Evolutionary conservation across 331 rosid genomes (phyloP).

Genomic region (Acacia concinna): DNA sequence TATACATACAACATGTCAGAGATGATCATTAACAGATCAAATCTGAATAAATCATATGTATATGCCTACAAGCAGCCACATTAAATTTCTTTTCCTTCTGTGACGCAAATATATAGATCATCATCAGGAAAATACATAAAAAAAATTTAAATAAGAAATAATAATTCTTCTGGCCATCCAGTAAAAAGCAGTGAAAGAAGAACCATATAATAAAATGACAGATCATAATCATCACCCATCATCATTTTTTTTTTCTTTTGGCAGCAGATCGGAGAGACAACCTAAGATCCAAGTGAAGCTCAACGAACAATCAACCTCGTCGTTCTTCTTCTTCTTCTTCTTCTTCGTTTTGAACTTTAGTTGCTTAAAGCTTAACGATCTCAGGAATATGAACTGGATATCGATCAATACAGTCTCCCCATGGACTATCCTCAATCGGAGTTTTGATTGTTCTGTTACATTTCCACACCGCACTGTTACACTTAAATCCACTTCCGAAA

Average conservation of each 20-base stretch:
- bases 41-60: not conserved
- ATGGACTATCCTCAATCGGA: slow-evolving; percentile 58
- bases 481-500: slow-evolving; percentile 68
- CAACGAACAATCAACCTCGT: not conserved
- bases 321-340: not conserved
- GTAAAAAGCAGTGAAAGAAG: not conserved
- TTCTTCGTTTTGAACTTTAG: not conserved
- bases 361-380: slow-evolving; percentile 67
- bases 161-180: not conserved
- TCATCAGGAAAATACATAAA: not conserved
- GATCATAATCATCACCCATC: not conserved
- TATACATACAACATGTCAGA: not conserved
- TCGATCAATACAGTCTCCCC: slow-evolving; percentile 81
- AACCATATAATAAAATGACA: not conserved
- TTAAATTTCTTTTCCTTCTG: not conserved
- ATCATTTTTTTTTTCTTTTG: too few species aligned
- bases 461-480: slow-evolving; percentile 95
- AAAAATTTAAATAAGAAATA: not conserved
- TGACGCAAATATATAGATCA: not conserved
- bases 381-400: slow-evolving; percentile 94
- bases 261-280: not conserved
- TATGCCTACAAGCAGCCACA: not conserved
- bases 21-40: not conserved
- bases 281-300: not conserved
- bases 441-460: slow-evolving; percentile 68